Conservation (phyloP, 106 monocot genomes). For the Allium fistulosum region DNA sequence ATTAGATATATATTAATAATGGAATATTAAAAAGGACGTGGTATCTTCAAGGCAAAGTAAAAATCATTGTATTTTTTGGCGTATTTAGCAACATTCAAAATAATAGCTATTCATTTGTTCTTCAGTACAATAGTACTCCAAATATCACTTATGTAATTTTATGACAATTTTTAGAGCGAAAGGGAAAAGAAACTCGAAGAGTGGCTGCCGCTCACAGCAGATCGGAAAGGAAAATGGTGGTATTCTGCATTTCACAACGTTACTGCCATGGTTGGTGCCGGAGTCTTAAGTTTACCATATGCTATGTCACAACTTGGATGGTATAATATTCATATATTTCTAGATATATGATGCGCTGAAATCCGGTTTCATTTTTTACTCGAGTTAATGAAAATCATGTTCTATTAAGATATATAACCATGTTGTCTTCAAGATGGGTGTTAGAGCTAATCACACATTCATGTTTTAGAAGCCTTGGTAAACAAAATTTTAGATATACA, state of each 20-base stretch:
- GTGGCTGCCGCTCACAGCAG: not conserved
- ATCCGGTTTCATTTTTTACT: not conserved
- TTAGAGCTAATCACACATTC: not conserved
- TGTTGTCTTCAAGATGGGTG: too few relatives aligned
- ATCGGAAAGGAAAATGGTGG: not conserved
- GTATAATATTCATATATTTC: not conserved
- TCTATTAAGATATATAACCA: not conserved
- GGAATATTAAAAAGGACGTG: too few relatives aligned
- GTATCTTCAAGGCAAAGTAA: too few relatives aligned
- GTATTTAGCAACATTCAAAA: too few relatives aligned
- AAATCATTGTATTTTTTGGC: too few relatives aligned
- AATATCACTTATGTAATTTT: too few relatives aligned
- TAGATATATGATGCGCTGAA: not conserved
- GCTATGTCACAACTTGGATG: not conserved
- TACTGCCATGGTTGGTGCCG: not conserved
- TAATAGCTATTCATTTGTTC: too few relatives aligned
- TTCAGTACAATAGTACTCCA: too few relatives aligned
- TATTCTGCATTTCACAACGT: not conserved
- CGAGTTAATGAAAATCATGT: not conserved
- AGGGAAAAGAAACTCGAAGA: not conserved
- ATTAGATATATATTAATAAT: too few relatives aligned
- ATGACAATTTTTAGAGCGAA: not conserved
- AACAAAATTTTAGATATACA: too few relatives aligned
- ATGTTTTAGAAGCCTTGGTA: not conserved
- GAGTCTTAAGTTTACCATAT: not conserved